Base-by-base conservation (phyloP, 2,329 filamentous ascomycete species). In the Apiospora koreana region DNA sequence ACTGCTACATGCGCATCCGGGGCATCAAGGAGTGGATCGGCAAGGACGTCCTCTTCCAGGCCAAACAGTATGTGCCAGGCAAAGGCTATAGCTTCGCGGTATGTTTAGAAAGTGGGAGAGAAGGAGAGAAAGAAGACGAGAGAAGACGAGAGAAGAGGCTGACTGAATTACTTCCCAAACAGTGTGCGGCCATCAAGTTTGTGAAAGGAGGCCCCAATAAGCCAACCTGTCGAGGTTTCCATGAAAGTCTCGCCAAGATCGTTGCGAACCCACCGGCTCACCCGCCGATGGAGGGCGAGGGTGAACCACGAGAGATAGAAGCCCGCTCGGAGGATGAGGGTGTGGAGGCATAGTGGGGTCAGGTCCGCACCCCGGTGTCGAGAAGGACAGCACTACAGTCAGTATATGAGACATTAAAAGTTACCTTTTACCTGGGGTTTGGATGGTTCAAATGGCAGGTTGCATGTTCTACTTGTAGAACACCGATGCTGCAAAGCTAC, bases 181-280 rank as follows among this genome's bases (percentile, higher is more conserved):
- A 68, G 66, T 68, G 45, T 23, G 66, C 66, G 35, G 66, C 66
- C n/a, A 23, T 68, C 45, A 68, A 48, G 25, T 68, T 68, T 38
- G 66, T 68, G 3, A 16, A 23, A 12, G 66, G 66, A 38, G 66
- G 66, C 5, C 66, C 66, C 18, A 18, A 31, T 3, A 31, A 25
- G 43, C 66, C 43, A 1, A 48, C 43, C 14, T 68, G 66, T 31
- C 45, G 66, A 41, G 66, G 66, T 18, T 67, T 67, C 65, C 66
- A 68, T 21, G 66, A 41, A 1, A 10, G 50, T 31, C 65, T 67
- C 18, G 42, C 35, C 16, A 8, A 42, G 31, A n/a, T 10, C n/a
- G 43, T 21, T 2, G 45, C 28, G 43, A 25, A 23, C 4, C 66
- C 43, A 21, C n/a, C 54, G 18, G 25, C 25, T n/a, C 12, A 41